Conservation (phyloP, 495 filamentous ascomycete genomes). For the Corynascus novoguineensis region DNA sequence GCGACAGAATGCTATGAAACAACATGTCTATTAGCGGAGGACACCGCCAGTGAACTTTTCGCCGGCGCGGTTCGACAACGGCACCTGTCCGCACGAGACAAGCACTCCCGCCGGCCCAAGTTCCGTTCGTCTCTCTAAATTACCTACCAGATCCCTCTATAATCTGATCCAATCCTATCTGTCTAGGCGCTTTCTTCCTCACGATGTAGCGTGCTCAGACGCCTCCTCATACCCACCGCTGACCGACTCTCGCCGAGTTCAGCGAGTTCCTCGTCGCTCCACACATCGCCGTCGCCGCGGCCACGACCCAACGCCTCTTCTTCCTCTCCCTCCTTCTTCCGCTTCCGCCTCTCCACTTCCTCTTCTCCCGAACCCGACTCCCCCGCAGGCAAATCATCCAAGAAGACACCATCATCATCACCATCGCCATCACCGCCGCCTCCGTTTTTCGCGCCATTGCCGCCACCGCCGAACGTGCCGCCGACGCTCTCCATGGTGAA, state of each 20-base stretch:
- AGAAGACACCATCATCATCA: background rate
- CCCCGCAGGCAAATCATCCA: background rate
- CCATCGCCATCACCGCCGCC: background rate
- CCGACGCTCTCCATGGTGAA: slow-evolving; percentile 85
- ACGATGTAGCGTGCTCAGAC: slow-evolving; percentile 1
- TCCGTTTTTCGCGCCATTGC: background rate
- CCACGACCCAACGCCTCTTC: background rate
- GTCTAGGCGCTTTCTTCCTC: slow-evolving; percentile 4
- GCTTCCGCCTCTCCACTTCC: background rate
- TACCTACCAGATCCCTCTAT: no score
- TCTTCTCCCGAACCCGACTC: slow-evolving; percentile 9
- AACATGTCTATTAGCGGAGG: background rate
- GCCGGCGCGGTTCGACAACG: no score
- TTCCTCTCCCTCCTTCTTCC: slow-evolving; percentile 11
- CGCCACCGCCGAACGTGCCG: slow-evolving; percentile 52
- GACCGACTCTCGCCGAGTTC: slow-evolving; percentile 31
- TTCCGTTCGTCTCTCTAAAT: no score
- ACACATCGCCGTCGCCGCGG: slow-evolving; percentile 2
- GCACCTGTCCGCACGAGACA: no score
- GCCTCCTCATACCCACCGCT: slow-evolving; percentile 4
- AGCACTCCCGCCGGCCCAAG: no score
- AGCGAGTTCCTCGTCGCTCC: slow-evolving; percentile 31
- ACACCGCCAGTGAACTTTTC: no score
- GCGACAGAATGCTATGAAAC: background rate
- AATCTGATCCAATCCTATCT: no score